Evolutionary conservation across 2,329 filamentous ascomycete species (phyloP).

Genomic region (Phaeoacremonium minimum): DNA sequence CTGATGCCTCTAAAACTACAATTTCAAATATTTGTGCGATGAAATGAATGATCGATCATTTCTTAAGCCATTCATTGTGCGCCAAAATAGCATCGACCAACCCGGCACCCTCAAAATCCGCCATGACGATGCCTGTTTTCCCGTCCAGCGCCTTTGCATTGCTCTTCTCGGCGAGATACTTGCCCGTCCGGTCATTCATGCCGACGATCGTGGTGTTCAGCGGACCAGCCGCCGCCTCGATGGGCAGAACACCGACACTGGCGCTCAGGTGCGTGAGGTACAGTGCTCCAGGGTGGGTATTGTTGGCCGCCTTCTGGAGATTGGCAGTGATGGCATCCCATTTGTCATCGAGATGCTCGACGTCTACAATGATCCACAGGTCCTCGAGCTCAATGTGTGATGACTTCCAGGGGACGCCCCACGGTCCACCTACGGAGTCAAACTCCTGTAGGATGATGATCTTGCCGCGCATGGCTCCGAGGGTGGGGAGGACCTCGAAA

Average conservation of each 20-base stretch:
- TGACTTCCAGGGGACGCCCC: conserved; percentile 41
- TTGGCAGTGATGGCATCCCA: conserved; percentile 38
- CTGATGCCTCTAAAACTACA: too few relatives aligned
- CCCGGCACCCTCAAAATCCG: conserved; percentile 41
- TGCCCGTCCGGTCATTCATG: conserved; percentile 45
- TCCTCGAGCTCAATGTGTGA: conserved; percentile 41
- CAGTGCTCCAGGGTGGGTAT: conserved; percentile 21
- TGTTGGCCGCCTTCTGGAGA: conserved; percentile 32
- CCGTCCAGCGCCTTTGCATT: conserved; percentile 9
- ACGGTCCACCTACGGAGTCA: conserved; percentile 19
- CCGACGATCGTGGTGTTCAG: conserved; percentile 33
- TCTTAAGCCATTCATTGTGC: conserved; percentile 28
- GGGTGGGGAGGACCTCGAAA: conserved; percentile 28
- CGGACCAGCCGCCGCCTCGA: conserved; percentile 45
- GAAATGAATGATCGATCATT: too few relatives aligned
- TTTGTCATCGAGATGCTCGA: conserved; percentile 38
- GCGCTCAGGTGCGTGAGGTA: conserved; percentile 44
- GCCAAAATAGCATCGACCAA: conserved; percentile 35
- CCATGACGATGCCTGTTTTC: conserved; percentile 40
- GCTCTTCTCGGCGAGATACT: conserved; percentile 26
- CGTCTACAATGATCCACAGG: conserved; percentile 37
- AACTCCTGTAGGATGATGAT: conserved; percentile 46
- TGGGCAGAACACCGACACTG: conserved; percentile 41
- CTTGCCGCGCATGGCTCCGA: conserved; percentile 39
- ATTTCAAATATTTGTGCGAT: too few relatives aligned